Evolutionary conservation across 768 basidiomycete genomes (phyloP), one percentile per base, ranked within the genome.

Genomic region (Suillus tomentosus): DNA sequence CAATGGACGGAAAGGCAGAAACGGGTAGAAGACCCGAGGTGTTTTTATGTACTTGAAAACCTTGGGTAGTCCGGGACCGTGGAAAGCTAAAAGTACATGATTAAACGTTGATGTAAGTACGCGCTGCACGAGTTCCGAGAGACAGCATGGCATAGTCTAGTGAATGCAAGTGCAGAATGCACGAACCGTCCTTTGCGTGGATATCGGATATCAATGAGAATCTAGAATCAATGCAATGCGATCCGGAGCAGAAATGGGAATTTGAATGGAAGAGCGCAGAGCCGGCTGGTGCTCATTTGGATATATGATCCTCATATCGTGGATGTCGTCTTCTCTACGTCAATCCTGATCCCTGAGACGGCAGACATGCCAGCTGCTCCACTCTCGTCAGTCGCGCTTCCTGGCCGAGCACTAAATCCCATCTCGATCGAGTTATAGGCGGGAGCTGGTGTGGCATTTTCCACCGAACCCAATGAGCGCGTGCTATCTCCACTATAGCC

Each of bases 291-390:
- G 42, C 42, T 39, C 19, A 42, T 42, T 34, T 31, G 24, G 24
- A 43, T 27, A 17, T 57, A 58, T 40, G 15, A 37, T 57, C 22
- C 22, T 73, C 71, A 86, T 71, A 85, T 79, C 60, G 80, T 81
- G 58, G 81, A 78, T 27, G 84, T 85, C 53, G 81, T 81, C 74
- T 85, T 87, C 73, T 89, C 87, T 19, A 90, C 81, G 64, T 89
- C 82, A 24, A 89, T 82, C 62, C 83, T 79, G 65, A 89, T 86
- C 11, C 86, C 84, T 48, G 72, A 65, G 60, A 71, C 50, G 31
- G 63, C 65, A 48, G 69, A 56, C 24, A 67, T 68, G 0, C 19
- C 62, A 39, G 70, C 75, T 42, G 64, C 65, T 61, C 62, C 65
- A 62, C 45, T 71, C 31, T 60, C 76, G 14, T 75, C 72, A 51